Evolutionary conservation across 768 basidiomycete species (phyloP), one percentile per base, ranked within the genome.

Genomic region (Boletus rufocinnamomeus): DNA sequence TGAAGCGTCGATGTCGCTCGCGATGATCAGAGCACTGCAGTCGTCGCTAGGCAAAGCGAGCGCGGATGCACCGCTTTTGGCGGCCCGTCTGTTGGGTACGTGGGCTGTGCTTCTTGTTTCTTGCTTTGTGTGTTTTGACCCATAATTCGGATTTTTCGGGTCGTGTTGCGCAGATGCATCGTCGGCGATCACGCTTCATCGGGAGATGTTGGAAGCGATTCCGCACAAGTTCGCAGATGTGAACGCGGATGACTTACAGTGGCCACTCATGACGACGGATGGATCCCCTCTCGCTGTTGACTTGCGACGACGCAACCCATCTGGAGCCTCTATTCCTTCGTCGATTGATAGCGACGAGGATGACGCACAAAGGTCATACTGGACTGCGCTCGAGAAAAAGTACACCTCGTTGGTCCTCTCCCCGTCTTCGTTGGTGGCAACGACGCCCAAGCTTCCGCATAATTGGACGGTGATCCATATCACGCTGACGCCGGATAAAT

Each of bases 381-480:
- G 91, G 92, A 70, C 79, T 4, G 68, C 73, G 2, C 72, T 91
- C 21, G 80, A 79, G 51, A 68, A 74, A 35, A 84, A 83, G 58
- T 88, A 92, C 61, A 64, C 77, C 0, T 62, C 69, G 2, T 25
- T 66, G 6, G 54, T 58, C 19, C 51, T 70, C 25, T 70, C 66
- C 0, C 68, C 62, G 17, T 66, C 77, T 2, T 69, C 74, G 7
- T 70, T 85, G 41, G 76, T 82, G 21, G 68, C 75, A 3, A 78
- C 74, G 6, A 76, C 76, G 27, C 69, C 76, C 30, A 69, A 70
- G 14, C 76, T 98, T 2, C 95, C 96, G 0, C 54, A 67, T 2
- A 82, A 87, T 58, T 98, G 96, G 95, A 88, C 86, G 6, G 81
- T 93, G 23, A 76, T 97, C 57, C 91, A 88, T 60, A 85, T 98